Evolutionary conservation across 2,329 filamentous ascomycete genomes (phyloP), one percentile per base, ranked within the genome.

Genomic region (Aspergillus caelatus): DNA sequence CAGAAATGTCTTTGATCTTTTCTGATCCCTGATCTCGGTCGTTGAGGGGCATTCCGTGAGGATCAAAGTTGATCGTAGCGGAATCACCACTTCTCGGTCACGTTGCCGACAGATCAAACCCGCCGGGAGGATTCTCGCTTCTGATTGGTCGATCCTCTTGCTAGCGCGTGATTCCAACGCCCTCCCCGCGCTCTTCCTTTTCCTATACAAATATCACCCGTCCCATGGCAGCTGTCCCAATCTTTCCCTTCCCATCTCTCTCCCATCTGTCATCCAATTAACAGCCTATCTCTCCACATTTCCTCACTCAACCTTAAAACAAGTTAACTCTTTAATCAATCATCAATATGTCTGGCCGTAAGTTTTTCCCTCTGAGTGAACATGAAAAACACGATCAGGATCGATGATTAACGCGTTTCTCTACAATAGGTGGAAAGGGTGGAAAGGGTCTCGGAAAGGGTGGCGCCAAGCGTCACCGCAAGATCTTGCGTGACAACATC

Each of bases 401-500:
- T 54, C 45, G n/a, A 23, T 43, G 7, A 78, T 83, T 88, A 75
- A 88, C 83, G 71, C 72, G 74, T 75, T 65, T 62, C 71, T 67
- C 68, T 67, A 71, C 66, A 69, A 75, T 75, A 95, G 92, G 92
- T 81, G 93, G 93, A 82, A 96, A 96, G 86, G 93, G 93, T 83
- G 94, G 94, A 81, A 97, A 97, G 89, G 94, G 93, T 81, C 93
- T 97, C 84, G 94, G 94, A 82, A 97, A 97, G 90, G 94, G 94
- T 72, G 94, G 94, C 82, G 94, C 94, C 84, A 98, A 97, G 91
- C 94, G 94, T 84, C 94, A 97, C 86, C 90, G 94, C 79, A 97
- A 97, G 92, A 97, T 97, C 87, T 88, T 97, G 83, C 93, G 94
- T 84, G 94, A 97, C 91, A 97, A 97, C 91, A 97, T 97, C 80